Conservation (phyloP, 2,329 filamentous ascomycete genomes). For the Colletotrichum noveboracense region DNA sequence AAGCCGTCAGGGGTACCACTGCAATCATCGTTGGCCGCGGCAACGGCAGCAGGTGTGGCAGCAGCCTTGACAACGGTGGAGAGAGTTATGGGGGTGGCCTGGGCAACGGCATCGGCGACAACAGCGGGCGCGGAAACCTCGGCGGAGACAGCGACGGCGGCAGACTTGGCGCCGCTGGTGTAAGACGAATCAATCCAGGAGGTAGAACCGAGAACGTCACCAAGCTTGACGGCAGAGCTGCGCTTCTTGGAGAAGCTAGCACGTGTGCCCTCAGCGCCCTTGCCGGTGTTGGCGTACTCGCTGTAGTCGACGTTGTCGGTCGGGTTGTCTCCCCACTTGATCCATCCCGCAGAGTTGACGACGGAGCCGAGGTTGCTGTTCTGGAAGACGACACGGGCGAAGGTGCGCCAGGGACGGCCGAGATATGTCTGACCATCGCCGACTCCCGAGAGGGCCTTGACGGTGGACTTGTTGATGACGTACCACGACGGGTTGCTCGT, state of each 20-base stretch:
- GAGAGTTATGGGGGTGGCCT: neutral
- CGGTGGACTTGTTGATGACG: slow-evolving; percentile 49
- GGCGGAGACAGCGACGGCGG: neutral
- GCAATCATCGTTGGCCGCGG: slow-evolving; percentile 1
- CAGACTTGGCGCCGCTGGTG: neutral
- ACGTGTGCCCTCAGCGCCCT: slow-evolving; percentile 57
- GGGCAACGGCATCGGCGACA: neutral
- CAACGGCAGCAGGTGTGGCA: neutral
- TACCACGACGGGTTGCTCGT: slow-evolving; percentile 45
- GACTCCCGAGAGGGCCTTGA: slow-evolving; percentile 43
- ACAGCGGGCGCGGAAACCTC: neutral
- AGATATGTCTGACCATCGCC: slow-evolving; percentile 48
- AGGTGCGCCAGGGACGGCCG: slow-evolving; percentile 52
- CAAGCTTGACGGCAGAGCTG: slow-evolving; percentile 37
- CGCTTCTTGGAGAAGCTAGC: slow-evolving; percentile 48
- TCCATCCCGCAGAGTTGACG: slow-evolving; percentile 67
- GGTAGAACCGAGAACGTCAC: slow-evolving; percentile 29
- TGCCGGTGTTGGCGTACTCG: slow-evolving; percentile 65
- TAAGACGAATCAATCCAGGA: slow-evolving; percentile 30
- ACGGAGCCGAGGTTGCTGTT: slow-evolving; percentile 55
- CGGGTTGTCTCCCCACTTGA: slow-evolving; percentile 54
- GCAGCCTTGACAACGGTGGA: neutral
- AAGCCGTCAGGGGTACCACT: slow-evolving; percentile 23
- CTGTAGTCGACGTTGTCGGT: slow-evolving; percentile 59
- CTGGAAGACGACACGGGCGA: slow-evolving; percentile 54